Base-by-base conservation (phyloP, 2,329 filamentous ascomycete species). In the Cordyceps tenuipes region DNA sequence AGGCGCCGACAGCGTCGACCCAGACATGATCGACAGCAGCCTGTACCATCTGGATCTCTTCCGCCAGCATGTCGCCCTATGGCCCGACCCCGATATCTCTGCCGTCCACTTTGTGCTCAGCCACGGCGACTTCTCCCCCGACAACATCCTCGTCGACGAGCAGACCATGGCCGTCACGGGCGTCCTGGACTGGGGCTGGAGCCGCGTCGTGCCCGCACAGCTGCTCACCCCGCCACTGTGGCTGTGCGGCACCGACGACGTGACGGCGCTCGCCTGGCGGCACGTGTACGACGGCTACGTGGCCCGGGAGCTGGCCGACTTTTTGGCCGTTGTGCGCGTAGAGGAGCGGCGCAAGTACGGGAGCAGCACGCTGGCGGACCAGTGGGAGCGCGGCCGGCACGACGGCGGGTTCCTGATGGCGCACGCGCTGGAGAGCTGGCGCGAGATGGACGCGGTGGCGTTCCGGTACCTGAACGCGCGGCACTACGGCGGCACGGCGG, bases 391-490 rank as follows among this genome's bases (percentile, higher is more conserved):
- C 70, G 34, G 46, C 23, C 44, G 43, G 47, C 46, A 51, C 23
- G 55, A 58, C 6, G 55, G 60, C 49, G 60, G 60, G 13, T 54
- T 61, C 49, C 36, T 61, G 3, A 57, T 61, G 1, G 60, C 54
- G 15, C 55, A 61, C 31, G 60, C 60, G 9, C 48, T 61, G 6
- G 60, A 61, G 39, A 31, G 58, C 54, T 53, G 60, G 54, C 55
- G 44, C 36, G 60, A 61, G 17, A 61, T 61, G 9, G 60, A 61
- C 26, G 31, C 39, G 13, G 55, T 61, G 12, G 53, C 60, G 15
- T 57, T 58, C 21, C 47, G 54, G 5, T 61, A 72, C 52, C 70
- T 72, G 61, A 69, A 71, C 36, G 65, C 59, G 53, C 55, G 55
- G 3, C 50, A 58, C n/a, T 58, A 58, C 17, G 55, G 55, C 21